Evolutionary conservation across 2,329 filamentous ascomycete species (phyloP), one percentile per base, ranked within the genome.

Genomic region (Pseudogymnoascus sp.): DNA sequence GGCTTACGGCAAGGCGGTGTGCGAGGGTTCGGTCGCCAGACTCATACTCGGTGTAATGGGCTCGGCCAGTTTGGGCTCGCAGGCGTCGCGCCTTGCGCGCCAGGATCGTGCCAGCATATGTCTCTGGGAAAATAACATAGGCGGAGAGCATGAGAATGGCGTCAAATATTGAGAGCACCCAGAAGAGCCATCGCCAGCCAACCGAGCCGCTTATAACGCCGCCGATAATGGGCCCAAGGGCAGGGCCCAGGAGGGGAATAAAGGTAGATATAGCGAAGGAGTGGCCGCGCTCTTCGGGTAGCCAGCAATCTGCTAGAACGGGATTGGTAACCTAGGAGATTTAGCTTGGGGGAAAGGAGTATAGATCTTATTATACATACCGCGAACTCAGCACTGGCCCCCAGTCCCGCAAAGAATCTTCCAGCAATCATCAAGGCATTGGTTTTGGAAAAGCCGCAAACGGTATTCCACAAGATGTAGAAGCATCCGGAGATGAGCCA

Each of bases 151-250:
- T 66, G 4, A 74, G 71, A 12, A 77, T 70, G 36, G 66, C 69
- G 18, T 74, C 75, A 58, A 74, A 68, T 37, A 80, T 78, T 9
- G 76, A 72, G 11, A 80, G 72, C 8, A 79, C 69, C 75, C 77
- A 81, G 60, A 81, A 80, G 5, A 78, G 74, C 80, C 81, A 83
- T 25, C 80, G 70, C 80, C 81, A 83, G 2, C 76, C 77, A 20
- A 75, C 74, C 1, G 74, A 75, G 28, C 76, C 69, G 0, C 75
- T 75, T 0, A 83, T 70, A 62, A 80, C 83, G 0, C 79, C 80
- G 6, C 82, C 81, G 38, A 77, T 78, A 2, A 84, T 72, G 4
- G 76, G 76, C 0, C 75, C 78, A 28, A 70, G 37, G 5, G 69
- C 68, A 11, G 69, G 69, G 9, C 69, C 69, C 4, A 73, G 60